Evolutionary conservation across 176 grass and related monocot species (phyloP), one percentile per base, ranked within the genome.

Genomic region (Musa schizocarpa): DNA sequence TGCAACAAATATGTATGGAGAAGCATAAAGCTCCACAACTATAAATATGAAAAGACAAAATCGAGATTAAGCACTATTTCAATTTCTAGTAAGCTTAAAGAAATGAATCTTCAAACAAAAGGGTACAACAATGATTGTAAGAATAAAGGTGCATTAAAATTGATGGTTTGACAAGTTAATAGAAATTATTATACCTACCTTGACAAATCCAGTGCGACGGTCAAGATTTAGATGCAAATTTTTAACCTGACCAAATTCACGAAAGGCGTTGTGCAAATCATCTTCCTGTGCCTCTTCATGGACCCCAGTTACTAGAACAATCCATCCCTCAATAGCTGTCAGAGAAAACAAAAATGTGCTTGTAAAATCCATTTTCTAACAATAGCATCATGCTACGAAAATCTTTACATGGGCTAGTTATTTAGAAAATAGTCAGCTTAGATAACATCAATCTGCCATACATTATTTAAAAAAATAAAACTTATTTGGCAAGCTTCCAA

Each of bases 281-380:
- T 73, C 71, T 73, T 73, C 71, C 52, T 73, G 71, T 73, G 71
- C 52, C 13, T 73, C 71, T 73, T 73, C 71, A 73, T 73, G 71
- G 19, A 73, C 52, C 4, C 71, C 71, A 55, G 52, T 54, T 13
- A 73, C 71, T 52, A 73, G 22, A 20, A 73, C 51, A 73, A 73
- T 73, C 71, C 71, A 73, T 73, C 71, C 71, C 51, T 73, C 71
- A 27, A 73, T 54, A 8, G 71, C 71, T 73, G 71, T 25, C 3
- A 73, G 12, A 14, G 71, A 68, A 72, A 72, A 27, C 3, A 13
- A 12, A 29, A 68, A 13, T 16, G 7, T 1, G 7, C 25, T 34
- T 34, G 1, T n/a, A 20, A 8, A n/a, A 61, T 20, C 13, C 13
- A 17, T 61, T 61, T n/a, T 61, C 13, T 7, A 61, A 43, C 0